Evolutionary conservation across 768 basidiomycete species (phyloP), one percentile per base, ranked within the genome.

Genomic region (Lanmaoa pseudosensibilis): DNA sequence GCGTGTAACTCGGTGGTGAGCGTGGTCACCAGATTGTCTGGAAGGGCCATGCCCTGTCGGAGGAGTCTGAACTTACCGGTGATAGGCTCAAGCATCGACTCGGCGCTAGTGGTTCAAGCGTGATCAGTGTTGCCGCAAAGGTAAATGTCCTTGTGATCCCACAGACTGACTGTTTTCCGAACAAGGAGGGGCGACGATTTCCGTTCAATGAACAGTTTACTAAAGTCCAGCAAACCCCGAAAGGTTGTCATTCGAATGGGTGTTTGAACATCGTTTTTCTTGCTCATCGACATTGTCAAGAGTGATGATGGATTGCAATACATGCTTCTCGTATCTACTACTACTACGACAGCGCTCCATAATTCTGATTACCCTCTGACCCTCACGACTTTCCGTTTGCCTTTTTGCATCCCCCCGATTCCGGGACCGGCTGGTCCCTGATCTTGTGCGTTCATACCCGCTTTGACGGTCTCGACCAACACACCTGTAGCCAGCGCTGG

Each of bases 381-480:
- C 60, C 90, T 77, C 18, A 92, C 81, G 8, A 92, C 87, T 69
- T 89, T 92, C 74, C 88, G 76, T 69, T 92, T 92, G 34, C 89
- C 89, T 68, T 91, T 91, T 68, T 83, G 79, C 59, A 70, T 62
- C 5, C 66, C 66, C 2, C 68, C 61, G 4, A 60, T 47, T 48
- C 68, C 63, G 50, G 78, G 71, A 12, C 72, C 65, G 6, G 61
- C 58, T 15, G 77, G 72, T 41, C 78, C 77, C 50, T 80, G 79
- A 53, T 86, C 83, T 54, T 74, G 76, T 33, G 86, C 81, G 63
- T 80, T 90, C 83, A 94, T 86, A 1, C 92, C 92, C 0, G 92
- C 89, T 71, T 93, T 94, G 38, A 94, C 81, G 0, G 91, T 84
- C 38, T 93, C 88, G 36, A 96, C 78, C 34, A 94, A 80, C 43